Conservation (phyloP, 2,329 filamentous ascomycete species). For the Chrysosporium keratinophilum region DNA sequence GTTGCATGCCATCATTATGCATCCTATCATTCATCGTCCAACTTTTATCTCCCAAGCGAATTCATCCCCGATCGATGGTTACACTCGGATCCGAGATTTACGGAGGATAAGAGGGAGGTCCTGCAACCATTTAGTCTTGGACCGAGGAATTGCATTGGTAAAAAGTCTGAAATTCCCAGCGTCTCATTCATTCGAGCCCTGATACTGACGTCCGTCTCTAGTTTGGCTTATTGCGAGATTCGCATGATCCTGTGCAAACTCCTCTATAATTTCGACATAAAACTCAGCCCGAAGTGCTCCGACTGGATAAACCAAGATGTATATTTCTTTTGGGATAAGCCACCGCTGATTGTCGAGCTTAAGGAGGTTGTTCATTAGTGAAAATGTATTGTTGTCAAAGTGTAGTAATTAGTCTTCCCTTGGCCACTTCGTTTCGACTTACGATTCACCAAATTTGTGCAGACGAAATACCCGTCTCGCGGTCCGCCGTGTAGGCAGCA, state of each 20-base stretch:
- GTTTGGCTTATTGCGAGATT: conserved; percentile 20
- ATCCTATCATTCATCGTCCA: conserved; percentile 12
- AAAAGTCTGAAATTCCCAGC: not conserved
- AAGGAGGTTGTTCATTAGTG: too few species aligned
- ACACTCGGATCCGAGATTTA: conserved; percentile 3
- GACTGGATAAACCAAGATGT: conserved; percentile 8
- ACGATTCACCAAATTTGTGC: too few species aligned
- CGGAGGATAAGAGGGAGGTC: conserved; percentile 14
- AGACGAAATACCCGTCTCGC: too few species aligned
- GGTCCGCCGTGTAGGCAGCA: too few species aligned
- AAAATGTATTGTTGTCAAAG: too few species aligned
- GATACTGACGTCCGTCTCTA: not conserved
- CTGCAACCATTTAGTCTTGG: conserved; percentile 18
- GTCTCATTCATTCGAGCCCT: not conserved
- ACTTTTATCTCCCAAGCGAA: conserved; percentile 18
- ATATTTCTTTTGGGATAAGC: not conserved
- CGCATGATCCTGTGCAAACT: conserved; percentile 18
- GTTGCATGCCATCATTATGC: conserved; percentile 16
- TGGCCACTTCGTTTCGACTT: too few species aligned
- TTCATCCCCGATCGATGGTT: conserved; percentile 22
- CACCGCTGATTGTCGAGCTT: not conserved
- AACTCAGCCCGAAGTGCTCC: conserved; percentile 14
- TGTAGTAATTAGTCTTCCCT: too few species aligned
- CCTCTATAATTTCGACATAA: conserved; percentile 21
- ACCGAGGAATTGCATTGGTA: conserved; percentile 17